These are phyloP conservation scores for Hamigera avellanea DNA, from an alignment of 495 filamentous ascomycete genomes.

Conservation along the genomic window DNA sequence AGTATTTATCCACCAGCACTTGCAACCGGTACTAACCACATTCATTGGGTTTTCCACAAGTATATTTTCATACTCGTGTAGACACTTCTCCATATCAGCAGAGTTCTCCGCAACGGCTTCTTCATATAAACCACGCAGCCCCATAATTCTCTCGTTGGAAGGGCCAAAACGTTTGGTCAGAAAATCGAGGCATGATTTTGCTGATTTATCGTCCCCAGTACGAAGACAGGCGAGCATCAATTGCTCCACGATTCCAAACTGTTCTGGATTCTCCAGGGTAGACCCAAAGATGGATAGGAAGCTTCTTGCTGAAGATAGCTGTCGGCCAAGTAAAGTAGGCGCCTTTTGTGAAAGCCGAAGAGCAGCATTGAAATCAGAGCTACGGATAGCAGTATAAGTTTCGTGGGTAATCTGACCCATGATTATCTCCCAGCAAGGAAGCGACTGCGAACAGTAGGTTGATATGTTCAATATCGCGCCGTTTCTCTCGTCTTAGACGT, in stretches of 20 bases:
- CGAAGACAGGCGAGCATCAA: constrained; percentile 75
- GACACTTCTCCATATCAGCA: constrained; percentile 49
- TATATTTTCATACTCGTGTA: constrained; percentile 66
- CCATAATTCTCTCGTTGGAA: constrained; percentile 73
- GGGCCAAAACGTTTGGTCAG: constrained; percentile 70
- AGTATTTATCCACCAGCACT: constrained; percentile 2
- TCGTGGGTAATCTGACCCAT: constrained; percentile 10
- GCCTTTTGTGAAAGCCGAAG: constrained; percentile 71
- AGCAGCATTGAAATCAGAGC: constrained; percentile 36
- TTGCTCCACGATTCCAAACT: constrained; percentile 77
- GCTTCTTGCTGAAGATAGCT: constrained; percentile 36
- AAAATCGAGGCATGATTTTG: constrained; percentile 58
- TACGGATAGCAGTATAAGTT: constrained; percentile 10
- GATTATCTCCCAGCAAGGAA: no score
- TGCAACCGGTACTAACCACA: constrained; percentile 42
- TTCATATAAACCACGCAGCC: constrained; percentile 67
- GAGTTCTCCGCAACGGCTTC: constrained; percentile 67
- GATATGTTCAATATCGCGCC: no score
- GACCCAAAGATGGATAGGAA: constrained; percentile 41
- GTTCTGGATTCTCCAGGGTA: constrained; percentile 56
- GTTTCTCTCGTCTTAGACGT: no score
- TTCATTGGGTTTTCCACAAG: constrained; percentile 68
- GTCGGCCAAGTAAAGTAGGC: constrained; percentile 47
- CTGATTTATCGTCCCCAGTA: constrained; percentile 70
- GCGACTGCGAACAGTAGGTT: no score